Conservation (phyloP, 176 grass and related monocot genomes). For the Miscanthus lutarioriparius region DNA sequence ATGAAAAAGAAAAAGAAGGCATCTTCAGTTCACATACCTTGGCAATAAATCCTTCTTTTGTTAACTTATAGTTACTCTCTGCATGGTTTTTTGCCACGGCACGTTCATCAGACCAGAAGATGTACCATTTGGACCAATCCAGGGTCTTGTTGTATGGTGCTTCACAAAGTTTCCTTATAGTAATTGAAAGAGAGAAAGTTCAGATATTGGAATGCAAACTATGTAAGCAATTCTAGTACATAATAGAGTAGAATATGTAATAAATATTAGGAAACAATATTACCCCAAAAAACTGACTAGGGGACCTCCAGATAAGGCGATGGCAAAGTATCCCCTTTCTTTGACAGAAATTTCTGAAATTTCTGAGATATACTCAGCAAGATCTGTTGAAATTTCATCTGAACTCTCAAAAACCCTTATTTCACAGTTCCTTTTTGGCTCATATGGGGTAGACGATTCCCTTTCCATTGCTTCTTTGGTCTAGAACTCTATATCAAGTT, state of each 20-base stretch:
- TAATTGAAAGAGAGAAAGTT: constrained; percentile 17
- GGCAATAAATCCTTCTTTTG: constrained; percentile 85
- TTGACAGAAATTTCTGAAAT: constrained; percentile 95
- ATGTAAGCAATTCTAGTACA: neutral
- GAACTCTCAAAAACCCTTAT: constrained; percentile 80
- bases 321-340: constrained; percentile 90
- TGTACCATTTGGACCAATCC: constrained; percentile 98
- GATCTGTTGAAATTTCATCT: constrained; percentile 79
- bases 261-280: constrained; percentile 23
- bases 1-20: neutral
- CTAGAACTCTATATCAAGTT: constrained; percentile 28
- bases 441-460: constrained; percentile 54
- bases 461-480: constrained; percentile 39
- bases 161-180: constrained; percentile 91
- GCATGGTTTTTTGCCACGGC: constrained; percentile 92
- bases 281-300: constrained; percentile 82
- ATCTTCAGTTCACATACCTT: constrained; percentile 61
- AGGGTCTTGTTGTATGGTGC: constrained; percentile 86
- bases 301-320: constrained; percentile 79
- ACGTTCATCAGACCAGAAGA: constrained; percentile 94
- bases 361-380: constrained; percentile 87
- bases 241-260: neutral
- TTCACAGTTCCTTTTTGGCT: constrained; percentile 66
- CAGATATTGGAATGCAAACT: neutral
- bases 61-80: constrained; percentile 93